Evolutionary conservation across 106 monocot species (phyloP).

Genomic region (Platanthera zijinensis): DNA sequence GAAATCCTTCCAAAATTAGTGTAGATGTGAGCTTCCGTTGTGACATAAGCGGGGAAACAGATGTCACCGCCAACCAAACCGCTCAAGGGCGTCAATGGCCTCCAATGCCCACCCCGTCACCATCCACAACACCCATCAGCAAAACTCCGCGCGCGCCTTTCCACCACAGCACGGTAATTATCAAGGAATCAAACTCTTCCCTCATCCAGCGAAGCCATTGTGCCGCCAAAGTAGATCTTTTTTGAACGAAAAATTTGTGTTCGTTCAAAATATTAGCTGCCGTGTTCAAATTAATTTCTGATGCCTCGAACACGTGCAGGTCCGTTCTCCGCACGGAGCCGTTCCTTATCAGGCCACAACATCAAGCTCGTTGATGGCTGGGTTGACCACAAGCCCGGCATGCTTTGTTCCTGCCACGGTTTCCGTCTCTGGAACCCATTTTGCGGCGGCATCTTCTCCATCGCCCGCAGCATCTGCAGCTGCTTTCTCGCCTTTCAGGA

Average conservation of each 20-base stretch:
- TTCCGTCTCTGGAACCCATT: slow-evolving; percentile 30
- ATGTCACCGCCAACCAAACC: slow-evolving; percentile 36
- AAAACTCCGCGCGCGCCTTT: slow-evolving; percentile 24
- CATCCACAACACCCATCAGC: slow-evolving; percentile 48
- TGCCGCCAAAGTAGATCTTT: background rate
- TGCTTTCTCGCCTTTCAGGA: slow-evolving; percentile 45
- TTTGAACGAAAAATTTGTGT: background rate
- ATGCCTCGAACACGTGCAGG: background rate
- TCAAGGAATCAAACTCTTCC: background rate
- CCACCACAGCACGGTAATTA: slow-evolving; percentile 49
- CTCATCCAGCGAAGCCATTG: background rate
- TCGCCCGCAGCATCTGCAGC: slow-evolving; percentile 64
- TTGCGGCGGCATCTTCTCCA: slow-evolving; percentile 47
- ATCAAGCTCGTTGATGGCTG: slow-evolving; percentile 11
- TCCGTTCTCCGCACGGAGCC: slow-evolving; percentile 4
- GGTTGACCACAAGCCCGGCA: slow-evolving; percentile 28
- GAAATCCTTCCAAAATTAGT: slow-evolving; percentile 32
- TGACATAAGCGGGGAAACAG: slow-evolving; percentile 56
- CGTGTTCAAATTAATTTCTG: background rate
- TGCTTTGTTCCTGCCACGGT: slow-evolving; percentile 29
- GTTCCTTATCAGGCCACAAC: slow-evolving; percentile 13
- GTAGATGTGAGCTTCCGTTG: slow-evolving; percentile 64
- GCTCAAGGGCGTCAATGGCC: slow-evolving; percentile 33
- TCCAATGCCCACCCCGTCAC: slow-evolving; percentile 30
- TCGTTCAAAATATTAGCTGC: background rate